A percentile compares a stretch with the other conserved stretches of the same genome.
Evolutionary conservation across 2,329 filamentous ascomycete genomes (phyloP).

Genomic region (Allantophomopsis lycopodina): DNA sequence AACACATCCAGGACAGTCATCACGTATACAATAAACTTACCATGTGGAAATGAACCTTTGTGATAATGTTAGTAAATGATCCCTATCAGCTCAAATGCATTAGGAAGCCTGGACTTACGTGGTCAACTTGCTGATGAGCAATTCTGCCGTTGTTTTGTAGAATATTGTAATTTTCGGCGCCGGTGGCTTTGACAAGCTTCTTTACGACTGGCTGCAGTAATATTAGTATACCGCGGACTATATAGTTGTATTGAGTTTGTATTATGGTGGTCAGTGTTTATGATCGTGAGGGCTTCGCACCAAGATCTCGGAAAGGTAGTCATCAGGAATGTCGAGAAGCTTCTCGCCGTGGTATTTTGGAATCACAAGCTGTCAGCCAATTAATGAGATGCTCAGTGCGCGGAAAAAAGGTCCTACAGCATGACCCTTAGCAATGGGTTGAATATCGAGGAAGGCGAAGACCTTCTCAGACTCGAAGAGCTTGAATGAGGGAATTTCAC

Average conservation of each 20-base stretch:
- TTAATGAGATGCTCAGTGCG: constrained; percentile 1
- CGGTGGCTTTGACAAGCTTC: constrained; percentile 67
- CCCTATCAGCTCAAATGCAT: background rate
- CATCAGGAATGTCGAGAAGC: constrained; percentile 84
- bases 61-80: constrained; percentile 4
- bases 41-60: constrained; percentile 85
- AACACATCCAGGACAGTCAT: background rate
- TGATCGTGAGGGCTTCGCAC: constrained; percentile 27
- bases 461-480: constrained; percentile 91
- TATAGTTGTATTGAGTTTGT: background rate
- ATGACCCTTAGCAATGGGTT: constrained; percentile 77
- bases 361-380: constrained; percentile 58
- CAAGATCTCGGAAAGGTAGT: constrained; percentile 69
- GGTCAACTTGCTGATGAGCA: constrained; percentile 85
- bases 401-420: constrained; percentile 43
- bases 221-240: background rate
- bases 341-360: constrained; percentile 91
- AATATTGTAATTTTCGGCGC: constrained; percentile 76
- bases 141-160: constrained; percentile 90
- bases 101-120: constrained; percentile 42
- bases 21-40: constrained; percentile 27
- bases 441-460: constrained; percentile 91
- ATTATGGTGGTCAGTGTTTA: background rate
- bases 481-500: constrained; percentile 93
- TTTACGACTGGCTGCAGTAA: constrained; percentile 60